Base-by-base conservation (phyloP, 2,329 filamentous ascomycete genomes). In the Helminthosporium solani region DNA sequence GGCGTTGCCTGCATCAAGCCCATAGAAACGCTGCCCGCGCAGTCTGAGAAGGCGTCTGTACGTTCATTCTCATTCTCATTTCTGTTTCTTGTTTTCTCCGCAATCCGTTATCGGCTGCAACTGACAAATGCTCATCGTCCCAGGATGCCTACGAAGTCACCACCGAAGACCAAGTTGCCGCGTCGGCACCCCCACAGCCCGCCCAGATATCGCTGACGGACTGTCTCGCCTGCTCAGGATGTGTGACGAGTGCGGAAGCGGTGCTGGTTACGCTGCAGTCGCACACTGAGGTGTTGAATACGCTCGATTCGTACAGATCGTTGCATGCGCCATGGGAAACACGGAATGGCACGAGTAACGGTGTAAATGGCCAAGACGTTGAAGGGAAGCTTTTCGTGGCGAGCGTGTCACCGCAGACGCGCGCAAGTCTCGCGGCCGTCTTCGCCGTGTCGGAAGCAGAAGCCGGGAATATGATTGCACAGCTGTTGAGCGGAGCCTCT, bases 1-100 rank as follows among this genome's bases (percentile, higher is more conserved):
- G 91, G 92, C 52, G 91, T 99, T 64, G 94, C 94, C 53, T 99
- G 94, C 74, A 97, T 99, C 72, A 97, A 99, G 67, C 94, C 94
- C 21, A 81, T 99, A 67, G 94, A 99, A 71, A 95, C 90, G 2
- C 82, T 99, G 12, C 92, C 94, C 2, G 54, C 54, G 36, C 73
- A 80, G 27, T 71, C 80, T 19, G 68, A 74, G 40, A 71, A 74
- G 19, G 58, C 66, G 43, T 68, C 73, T 52, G 78, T 80, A 68
- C 45, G 72, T 37, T 15, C 14, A 7, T 12, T 11, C 7, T 14
- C 12, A 11, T 23, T 19, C 14, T 20, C 35, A 9, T 8, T 15
- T n/a, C n/a, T n/a, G n/a, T n/a, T n/a, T n/a, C n/a, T n/a, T n/a
- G n/a, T n/a, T n/a, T n/a, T n/a, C n/a, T 9, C 8, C 27, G 33